Evolutionary conservation across 805 yeast species (phyloP), one percentile per base, ranked within the genome.

Genomic region (Kluyveromyces lactis): DNA sequence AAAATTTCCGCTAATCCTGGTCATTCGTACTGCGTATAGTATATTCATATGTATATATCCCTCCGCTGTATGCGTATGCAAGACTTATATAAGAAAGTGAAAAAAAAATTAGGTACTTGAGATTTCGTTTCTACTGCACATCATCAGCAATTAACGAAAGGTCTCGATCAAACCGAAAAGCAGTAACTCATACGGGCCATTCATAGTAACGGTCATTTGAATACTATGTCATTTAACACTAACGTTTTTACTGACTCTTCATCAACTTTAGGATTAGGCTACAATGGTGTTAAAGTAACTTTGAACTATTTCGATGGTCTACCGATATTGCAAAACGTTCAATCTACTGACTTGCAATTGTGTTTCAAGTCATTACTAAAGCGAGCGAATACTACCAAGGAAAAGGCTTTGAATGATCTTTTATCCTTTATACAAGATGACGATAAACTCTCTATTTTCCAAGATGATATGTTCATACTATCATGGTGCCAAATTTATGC

Each of bases 401-500:
- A 86, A 49, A 84, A 81, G 54, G 86, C 92, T 1, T 64, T 86
- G 18, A 55, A 48, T 4, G 94, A 83, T 31, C 54, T 81, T 23
- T 50, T 67, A 2, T 50, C 57, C 3, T 52, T 61, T 23, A 45
- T 73, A 2, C 55, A 51, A 4, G 36, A 48, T 15, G 44, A 34
- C 4, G 50, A 11, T 42, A 55, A 46, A 21, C 35, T 41, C 24
- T 43, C 50, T 4, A 19, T 44, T 15, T 48, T 66, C 12, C 53
- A 67, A n/a, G 79, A 80, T 45, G 83, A 79, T 39, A 50, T 74
- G 18, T 70, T 72, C 15, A 58, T 72, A n/a, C 69, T 68, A 38
- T 72, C 78, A 27, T 85, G 86, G 95, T 69, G 85, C 33, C 95
- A 86, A 57, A 48, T 86, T 16, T 90, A 85, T 52, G 81, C 96